Evolutionary conservation across 1,284 basidiomycete species (phyloP).

Genomic region (Ceratobasidium sp.): DNA sequence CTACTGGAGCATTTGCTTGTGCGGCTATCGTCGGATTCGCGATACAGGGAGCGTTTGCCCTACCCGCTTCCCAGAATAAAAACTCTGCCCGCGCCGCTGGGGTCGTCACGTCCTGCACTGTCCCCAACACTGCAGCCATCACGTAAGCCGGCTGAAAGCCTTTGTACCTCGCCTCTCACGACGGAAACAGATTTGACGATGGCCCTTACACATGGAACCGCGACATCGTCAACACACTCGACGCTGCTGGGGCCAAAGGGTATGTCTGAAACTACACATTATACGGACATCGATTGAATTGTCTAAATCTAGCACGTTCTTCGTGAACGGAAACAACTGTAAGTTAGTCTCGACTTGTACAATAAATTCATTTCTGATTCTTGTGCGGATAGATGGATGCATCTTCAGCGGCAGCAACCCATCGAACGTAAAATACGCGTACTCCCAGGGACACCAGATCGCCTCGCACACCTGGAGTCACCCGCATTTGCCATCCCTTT

Average conservation of each 20-base stretch:
- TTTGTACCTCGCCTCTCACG: neutral
- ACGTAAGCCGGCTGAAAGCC: constrained; percentile 13
- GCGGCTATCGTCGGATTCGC: constrained; percentile 6
- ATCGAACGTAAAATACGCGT: constrained; percentile 20
- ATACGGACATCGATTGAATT: neutral
- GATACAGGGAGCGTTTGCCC: constrained; percentile 1
- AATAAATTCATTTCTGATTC: neutral
- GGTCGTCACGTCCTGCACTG: constrained; percentile 24
- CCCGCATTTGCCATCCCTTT: neutral
- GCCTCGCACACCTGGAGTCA: constrained; percentile 40
- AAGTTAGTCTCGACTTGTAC: neutral
- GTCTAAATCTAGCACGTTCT: constrained; percentile 5
- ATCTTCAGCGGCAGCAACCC: constrained; percentile 11
- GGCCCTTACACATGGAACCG: constrained; percentile 27
- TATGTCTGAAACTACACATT: neutral
- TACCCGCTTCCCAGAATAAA: neutral
- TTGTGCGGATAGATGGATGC: constrained; percentile 5
- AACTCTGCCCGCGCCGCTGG: constrained; percentile 1
- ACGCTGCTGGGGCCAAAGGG: neutral
- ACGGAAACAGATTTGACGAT: constrained; percentile 32
- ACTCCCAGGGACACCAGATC: constrained; percentile 31
- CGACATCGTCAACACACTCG: constrained; percentile 4
- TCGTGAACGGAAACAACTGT: constrained; percentile 37
- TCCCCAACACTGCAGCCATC: constrained; percentile 25
- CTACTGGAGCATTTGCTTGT: neutral